Evolutionary conservation across 2,329 filamentous ascomycete species (phyloP).

Genomic region (Fonsecaea erecta): DNA sequence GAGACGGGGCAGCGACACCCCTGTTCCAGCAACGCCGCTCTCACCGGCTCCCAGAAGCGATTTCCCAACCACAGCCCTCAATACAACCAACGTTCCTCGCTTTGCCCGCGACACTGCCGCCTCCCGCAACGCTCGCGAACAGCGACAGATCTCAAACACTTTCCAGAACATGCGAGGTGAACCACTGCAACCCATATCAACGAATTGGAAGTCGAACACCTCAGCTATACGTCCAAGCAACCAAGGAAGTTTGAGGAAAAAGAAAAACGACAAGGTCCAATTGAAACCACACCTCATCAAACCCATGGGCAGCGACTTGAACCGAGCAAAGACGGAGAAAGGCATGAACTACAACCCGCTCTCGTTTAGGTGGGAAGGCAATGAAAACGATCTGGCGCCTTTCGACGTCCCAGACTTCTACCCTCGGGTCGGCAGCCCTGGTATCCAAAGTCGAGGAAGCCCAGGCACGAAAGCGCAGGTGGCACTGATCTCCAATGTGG

Average conservation of each 20-base stretch:
- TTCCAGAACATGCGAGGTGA: conserved; percentile 48
- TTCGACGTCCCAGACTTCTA: conserved; percentile 68
- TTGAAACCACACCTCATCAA: conserved; percentile 89
- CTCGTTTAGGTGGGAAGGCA: conserved; percentile 91
- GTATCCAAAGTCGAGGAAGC: conserved; percentile 29
- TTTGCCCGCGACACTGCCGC: conserved; percentile 71
- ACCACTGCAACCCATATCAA: conserved; percentile 57
- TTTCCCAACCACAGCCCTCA: conserved; percentile 46
- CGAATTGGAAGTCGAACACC: conserved; percentile 63
- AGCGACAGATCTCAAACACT: conserved; percentile 57
- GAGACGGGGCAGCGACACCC: conserved; percentile 43
- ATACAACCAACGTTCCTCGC: conserved; percentile 50
- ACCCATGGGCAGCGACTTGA: conserved; percentile 72
- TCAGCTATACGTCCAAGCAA: conserved; percentile 15
- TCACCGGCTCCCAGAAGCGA: conserved; percentile 55
- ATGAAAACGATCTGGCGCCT: conserved; percentile 78
- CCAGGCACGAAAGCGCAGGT: conserved; percentile 35
- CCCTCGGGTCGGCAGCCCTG: conserved; percentile 32
- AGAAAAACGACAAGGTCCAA: conserved; percentile 47
- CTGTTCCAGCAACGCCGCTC: conserved; percentile 63
- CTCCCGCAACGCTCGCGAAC: conserved; percentile 67
- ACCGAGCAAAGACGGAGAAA: conserved; percentile 85
- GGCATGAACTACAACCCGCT: conserved; percentile 95
- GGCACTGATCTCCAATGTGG: conserved; percentile 90
- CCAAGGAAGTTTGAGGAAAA: conserved; percentile 52